Conservation (phyloP, 1,139 yeast genomes). For the Taphrina wiesneri region DNA sequence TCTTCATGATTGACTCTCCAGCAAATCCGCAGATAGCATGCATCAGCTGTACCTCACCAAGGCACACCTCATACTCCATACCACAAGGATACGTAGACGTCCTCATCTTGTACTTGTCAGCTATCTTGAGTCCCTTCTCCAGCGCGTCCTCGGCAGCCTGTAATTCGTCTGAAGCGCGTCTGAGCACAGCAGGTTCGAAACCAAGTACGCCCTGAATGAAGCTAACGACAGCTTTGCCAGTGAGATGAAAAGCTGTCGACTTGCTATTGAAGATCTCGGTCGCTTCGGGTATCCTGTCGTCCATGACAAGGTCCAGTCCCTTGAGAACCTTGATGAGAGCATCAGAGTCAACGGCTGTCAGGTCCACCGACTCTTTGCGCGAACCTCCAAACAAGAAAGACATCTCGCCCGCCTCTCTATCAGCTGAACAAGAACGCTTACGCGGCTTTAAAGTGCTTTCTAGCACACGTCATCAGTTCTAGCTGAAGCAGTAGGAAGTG, state of each 20-base stretch:
- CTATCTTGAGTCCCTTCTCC: conserved; percentile 57
- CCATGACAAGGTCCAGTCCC: conserved; percentile 31
- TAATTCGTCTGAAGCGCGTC: conserved; percentile 66
- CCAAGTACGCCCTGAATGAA: conserved; percentile 34
- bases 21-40: conserved; percentile 32
- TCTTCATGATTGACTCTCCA: conserved; percentile 32
- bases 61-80: conserved; percentile 27
- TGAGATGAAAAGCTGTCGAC: conserved; percentile 22
- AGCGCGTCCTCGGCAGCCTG: conserved; percentile 72
- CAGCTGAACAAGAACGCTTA: not conserved
- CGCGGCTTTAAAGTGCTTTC: too few species aligned
- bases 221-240: conserved; percentile 27
- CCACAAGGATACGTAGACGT: conserved; percentile 29
- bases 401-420: not conserved
- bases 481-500: not conserved
- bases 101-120: conserved; percentile 19
- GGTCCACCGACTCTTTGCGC: conserved; percentile 23
- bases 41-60: conserved; percentile 28
- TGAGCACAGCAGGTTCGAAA: conserved; percentile 48
- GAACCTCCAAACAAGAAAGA: conserved; percentile 20
- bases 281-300: conserved; percentile 32
- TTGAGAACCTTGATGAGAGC: conserved; percentile 31
- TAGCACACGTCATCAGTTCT: too few species aligned
- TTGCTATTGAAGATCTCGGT: conserved; percentile 11
- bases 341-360: conserved; percentile 29